Percentiles rank a stretch among this genome's conserved stretches.
These are phyloP conservation scores for Silene uniflora DNA, from an alignment of 148 eudicot genomes.

Conservation along the genomic window DNA sequence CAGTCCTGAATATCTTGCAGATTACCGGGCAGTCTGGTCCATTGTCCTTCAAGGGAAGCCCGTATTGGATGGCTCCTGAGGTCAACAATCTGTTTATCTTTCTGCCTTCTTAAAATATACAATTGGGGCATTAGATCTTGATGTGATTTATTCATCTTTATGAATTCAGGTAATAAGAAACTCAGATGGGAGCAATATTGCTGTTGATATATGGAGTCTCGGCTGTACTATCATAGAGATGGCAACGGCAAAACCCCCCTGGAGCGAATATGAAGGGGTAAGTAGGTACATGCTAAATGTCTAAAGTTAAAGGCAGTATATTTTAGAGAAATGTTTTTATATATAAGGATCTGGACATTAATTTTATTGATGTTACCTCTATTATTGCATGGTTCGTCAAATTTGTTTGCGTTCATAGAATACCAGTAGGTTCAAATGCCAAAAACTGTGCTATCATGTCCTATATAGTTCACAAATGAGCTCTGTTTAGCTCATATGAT, in stretches of 20 bases:
- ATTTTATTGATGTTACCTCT: too few species aligned
- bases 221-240: slow-evolving; percentile 87
- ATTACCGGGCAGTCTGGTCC: slow-evolving; percentile 46
- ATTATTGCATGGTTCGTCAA: too few species aligned
- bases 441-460: neutral
- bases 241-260: slow-evolving; percentile 79
- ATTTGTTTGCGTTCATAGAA: too few species aligned
- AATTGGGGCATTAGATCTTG: neutral
- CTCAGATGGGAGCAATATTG: slow-evolving; percentile 51
- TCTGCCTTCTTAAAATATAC: neutral
- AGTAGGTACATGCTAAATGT: slow-evolving; percentile 21
- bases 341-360: too few species aligned
- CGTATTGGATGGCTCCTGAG: slow-evolving; percentile 88
- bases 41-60: slow-evolving; percentile 69
- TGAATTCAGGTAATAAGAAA: slow-evolving; percentile 52
- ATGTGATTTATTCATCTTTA: neutral
- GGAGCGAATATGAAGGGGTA: slow-evolving; percentile 88
- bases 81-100: slow-evolving; percentile 28
- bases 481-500: too few species aligned
- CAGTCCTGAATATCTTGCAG: slow-evolving; percentile 31
- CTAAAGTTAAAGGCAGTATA: neutral
- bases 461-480: too few species aligned
- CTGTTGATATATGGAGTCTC: slow-evolving; percentile 88
- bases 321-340: too few species aligned
- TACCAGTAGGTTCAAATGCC: too few species aligned